These are phyloP conservation scores for Gnetum montanum DNA, from an alignment of 75 land plant species.

Conservation along the genomic window DNA sequence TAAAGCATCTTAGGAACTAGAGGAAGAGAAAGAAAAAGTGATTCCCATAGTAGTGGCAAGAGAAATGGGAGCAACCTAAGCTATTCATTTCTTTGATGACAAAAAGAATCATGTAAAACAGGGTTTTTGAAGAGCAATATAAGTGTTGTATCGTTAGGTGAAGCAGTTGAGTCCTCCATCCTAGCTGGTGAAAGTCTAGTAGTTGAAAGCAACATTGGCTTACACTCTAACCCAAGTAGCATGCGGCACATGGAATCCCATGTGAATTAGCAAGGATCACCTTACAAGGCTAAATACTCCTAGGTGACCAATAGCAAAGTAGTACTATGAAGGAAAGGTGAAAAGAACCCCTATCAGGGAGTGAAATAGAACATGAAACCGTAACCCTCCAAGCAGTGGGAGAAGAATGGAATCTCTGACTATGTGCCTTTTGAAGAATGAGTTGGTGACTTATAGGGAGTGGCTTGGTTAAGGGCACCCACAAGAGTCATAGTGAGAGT, in stretches of 20 bases:
- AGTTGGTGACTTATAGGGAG: no score
- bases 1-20: background rate
- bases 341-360: conserved; percentile 5
- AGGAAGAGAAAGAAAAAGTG: background rate
- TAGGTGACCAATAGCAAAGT: conserved; percentile 7
- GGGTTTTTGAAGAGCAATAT: conserved; percentile 1
- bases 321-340: conserved; percentile 1
- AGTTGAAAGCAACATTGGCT: conserved; percentile 5
- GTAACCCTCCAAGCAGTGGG: conserved; percentile 7
- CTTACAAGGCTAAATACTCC: background rate
- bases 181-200: background rate
- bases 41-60: background rate
- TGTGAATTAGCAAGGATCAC: background rate
- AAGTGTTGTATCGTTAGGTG: background rate
- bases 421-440: conserved; percentile 5
- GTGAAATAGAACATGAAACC: conserved; percentile 9
- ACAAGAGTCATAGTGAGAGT: conserved; percentile 8
- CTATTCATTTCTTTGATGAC: no score
- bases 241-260: background rate
- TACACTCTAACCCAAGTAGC: conserved; percentile 6
- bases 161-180: conserved; percentile 6
- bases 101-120: no score
- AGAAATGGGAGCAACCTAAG: background rate
- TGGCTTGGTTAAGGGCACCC: conserved; percentile 14
- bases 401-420: conserved; percentile 3